Percentiles rank a stretch among this genome's conserved stretches.
These are phyloP conservation scores for Hypoxylon sp. DNA, from an alignment of 2,329 filamentous ascomycete genomes.

Conservation along the genomic window DNA sequence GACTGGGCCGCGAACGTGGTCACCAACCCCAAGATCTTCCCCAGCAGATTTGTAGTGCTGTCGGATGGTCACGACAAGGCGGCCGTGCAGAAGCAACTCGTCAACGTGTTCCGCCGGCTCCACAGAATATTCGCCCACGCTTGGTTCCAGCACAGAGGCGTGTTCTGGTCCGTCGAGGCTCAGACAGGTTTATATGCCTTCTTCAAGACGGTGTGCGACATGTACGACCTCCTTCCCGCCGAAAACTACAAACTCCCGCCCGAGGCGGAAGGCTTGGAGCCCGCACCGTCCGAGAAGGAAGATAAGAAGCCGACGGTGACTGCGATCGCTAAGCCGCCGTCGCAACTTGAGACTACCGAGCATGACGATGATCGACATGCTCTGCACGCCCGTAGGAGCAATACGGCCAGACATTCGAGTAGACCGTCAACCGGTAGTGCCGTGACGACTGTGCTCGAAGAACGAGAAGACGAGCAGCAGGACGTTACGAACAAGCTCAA, in stretches of 20 bases:
- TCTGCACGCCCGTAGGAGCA: constrained; percentile 69
- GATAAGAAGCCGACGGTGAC: constrained; percentile 54
- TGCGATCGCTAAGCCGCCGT: constrained; percentile 51
- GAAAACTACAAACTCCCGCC: constrained; percentile 97
- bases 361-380: constrained; percentile 64
- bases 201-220: constrained; percentile 97
- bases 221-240: constrained; percentile 87
- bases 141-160: constrained; percentile 96
- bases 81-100: constrained; percentile 82
- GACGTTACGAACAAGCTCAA: constrained; percentile 61
- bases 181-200: constrained; percentile 94
- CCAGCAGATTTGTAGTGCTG: constrained; percentile 77
- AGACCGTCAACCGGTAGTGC: constrained; percentile 83
- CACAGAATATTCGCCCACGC: constrained; percentile 98
- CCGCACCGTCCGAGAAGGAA: constrained; percentile 58
- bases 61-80: constrained; percentile 70
- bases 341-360: constrained; percentile 49
- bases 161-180: constrained; percentile 94
- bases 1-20: constrained; percentile 97
- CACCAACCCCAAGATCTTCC: constrained; percentile 94
- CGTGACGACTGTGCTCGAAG: constrained; percentile 85
- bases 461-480: constrained; percentile 78
- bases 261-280: constrained; percentile 88
- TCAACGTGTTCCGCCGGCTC: constrained; percentile 93
- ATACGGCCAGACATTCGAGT: constrained; percentile 85